These are phyloP conservation scores for Penstemon davidsonii DNA, from an alignment of 257 asterid species.

Conservation along the genomic window DNA sequence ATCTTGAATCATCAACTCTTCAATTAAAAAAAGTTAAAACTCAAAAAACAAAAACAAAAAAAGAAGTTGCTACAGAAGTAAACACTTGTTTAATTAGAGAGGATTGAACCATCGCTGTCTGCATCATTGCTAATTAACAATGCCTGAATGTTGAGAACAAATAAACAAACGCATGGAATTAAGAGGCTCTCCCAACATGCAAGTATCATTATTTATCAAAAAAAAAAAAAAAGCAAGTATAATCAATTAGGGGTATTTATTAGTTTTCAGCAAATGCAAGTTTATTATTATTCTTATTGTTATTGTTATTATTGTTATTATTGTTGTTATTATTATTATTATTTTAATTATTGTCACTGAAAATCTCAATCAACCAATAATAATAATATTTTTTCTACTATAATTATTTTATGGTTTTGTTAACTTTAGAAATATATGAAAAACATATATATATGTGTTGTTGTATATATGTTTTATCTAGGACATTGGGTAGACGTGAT, in stretches of 20 bases:
- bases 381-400: not conserved
- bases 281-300: too few relatives aligned
- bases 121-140: conserved; percentile 5
- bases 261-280: too few relatives aligned
- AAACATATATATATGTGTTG: not conserved
- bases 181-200: conserved; percentile 35
- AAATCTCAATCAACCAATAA: not conserved
- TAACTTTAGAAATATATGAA: not conserved
- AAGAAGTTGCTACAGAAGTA: too few relatives aligned
- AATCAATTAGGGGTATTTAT: conserved; percentile 3
- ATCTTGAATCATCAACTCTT: too few relatives aligned
- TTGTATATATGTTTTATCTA: not conserved
- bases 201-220: conserved; percentile 34
- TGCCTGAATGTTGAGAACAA: not conserved
- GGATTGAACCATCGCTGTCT: conserved; percentile 1
- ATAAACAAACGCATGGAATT: conserved; percentile 1
- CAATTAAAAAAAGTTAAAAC: too few relatives aligned
- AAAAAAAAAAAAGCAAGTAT: not conserved
- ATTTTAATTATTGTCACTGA: too few relatives aligned
- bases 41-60: too few relatives aligned
- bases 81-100: too few relatives aligned
- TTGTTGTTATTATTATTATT: too few relatives aligned
- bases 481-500: not conserved
- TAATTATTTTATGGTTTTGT: not conserved
- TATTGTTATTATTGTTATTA: too few relatives aligned